Evolutionary conservation across 192 early-diverging fungal genomes (phyloP).

Genomic region (Coemansia sp.): DNA sequence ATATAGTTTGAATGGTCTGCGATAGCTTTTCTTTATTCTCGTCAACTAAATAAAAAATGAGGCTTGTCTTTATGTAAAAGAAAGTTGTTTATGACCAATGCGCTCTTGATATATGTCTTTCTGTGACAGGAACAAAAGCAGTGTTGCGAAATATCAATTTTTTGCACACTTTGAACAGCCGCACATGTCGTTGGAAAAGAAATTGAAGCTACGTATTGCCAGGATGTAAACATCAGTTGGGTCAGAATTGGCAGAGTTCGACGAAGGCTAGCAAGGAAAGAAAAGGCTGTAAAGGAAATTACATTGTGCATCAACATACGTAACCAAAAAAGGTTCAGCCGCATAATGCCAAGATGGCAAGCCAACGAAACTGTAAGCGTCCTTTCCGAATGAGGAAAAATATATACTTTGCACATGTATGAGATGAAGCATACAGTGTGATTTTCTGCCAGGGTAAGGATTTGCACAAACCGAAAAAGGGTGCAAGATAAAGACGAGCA

Average conservation of each 20-base stretch:
- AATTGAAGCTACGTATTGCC: background rate
- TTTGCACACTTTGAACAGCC: background rate
- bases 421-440: background rate
- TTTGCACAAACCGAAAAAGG: conserved; percentile 1
- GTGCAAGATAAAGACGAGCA: background rate
- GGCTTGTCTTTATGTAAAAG: background rate
- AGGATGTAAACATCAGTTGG: background rate
- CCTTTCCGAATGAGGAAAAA: background rate
- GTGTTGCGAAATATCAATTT: background rate
- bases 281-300: conserved; percentile 1
- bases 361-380: background rate
- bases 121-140: background rate
- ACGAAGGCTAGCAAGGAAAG: background rate
- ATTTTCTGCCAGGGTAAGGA: conserved; percentile 8
- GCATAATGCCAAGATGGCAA: background rate
- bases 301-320: conserved; percentile 1
- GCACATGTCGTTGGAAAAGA: background rate
- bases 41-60: background rate
- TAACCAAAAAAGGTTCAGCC: background rate
- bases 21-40: background rate
- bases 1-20: background rate
- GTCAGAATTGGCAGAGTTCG: background rate
- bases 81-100: background rate
- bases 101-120: background rate
- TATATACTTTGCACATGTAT: background rate